phyloP scores from a whole-genome alignment of 2,329 filamentous ascomycete species.

The Pseudogymnoascus sp. region DNA sequence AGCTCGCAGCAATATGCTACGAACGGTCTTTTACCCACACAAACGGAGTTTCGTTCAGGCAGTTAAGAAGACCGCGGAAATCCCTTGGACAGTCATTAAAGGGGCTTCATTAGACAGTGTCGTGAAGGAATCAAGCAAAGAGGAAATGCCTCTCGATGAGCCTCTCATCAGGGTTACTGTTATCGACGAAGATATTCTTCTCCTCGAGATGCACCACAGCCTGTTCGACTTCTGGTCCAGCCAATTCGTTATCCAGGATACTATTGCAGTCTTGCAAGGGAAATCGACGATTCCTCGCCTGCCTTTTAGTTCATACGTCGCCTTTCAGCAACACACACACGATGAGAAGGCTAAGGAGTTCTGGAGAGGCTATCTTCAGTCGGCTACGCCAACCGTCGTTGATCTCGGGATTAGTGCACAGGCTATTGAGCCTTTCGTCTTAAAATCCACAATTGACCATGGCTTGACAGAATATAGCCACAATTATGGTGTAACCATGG shows the following conservation, averaged over 20 bases:
- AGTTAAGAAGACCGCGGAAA: not conserved
- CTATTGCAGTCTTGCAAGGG: not conserved
- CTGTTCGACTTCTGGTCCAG: conserved; percentile 2
- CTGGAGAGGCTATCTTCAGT: conserved; percentile 6
- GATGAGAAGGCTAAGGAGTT: not conserved
- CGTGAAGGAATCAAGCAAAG: not conserved
- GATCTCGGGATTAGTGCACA: not conserved
- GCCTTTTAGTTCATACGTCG: not conserved
- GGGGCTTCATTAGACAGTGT: not conserved
- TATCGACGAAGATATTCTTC: not conserved
- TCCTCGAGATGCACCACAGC: conserved; percentile 5
- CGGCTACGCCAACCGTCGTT: not conserved
- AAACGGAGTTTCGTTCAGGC: not conserved
- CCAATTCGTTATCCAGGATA: conserved; percentile 5
- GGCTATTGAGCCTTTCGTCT: not conserved
- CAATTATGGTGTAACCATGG: not conserved
- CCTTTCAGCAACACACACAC: not conserved
- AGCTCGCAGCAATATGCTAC: conserved; percentile 1
- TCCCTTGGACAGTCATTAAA: not conserved
- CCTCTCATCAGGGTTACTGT: not conserved
- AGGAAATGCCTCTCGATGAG: not conserved
- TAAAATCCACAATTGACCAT: not conserved
- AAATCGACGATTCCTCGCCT: not conserved
- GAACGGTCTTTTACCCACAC: not conserved
- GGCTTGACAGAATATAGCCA: not conserved